A percentile compares a stretch with the other conserved stretches of the same genome.
These are phyloP conservation scores for Aspergillus pseudoviridinutans DNA, from an alignment of 2,329 filamentous ascomycete species.

Conservation along the genomic window DNA sequence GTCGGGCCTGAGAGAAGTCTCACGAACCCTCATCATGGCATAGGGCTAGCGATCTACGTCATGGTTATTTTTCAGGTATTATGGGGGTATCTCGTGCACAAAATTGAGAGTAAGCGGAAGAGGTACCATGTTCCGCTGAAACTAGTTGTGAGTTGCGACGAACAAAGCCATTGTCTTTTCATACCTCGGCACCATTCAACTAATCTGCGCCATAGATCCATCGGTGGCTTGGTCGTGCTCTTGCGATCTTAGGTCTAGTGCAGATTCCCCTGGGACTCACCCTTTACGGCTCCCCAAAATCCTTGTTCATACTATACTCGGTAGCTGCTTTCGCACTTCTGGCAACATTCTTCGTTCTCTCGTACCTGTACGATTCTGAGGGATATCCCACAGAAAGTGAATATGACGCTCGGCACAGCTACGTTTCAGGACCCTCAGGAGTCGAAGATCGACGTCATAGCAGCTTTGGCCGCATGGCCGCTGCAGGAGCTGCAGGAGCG, in stretches of 20 bases:
- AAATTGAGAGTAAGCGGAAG: slow-evolving; percentile 50
- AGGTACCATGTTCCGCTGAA: slow-evolving; percentile 54
- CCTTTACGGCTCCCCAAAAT: slow-evolving; percentile 83
- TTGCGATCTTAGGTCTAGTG: slow-evolving; percentile 75
- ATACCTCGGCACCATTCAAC: neutral
- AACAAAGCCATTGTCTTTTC: neutral
- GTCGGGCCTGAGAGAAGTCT: slow-evolving; percentile 58
- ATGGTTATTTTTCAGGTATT: slow-evolving; percentile 57
- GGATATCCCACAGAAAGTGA: slow-evolving; percentile 50
- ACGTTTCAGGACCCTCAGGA: slow-evolving; percentile 50
- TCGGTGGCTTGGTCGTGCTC: slow-evolving; percentile 76
- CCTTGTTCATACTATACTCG: slow-evolving; percentile 80
- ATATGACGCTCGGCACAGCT: slow-evolving; percentile 57
- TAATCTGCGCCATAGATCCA: slow-evolving; percentile 64
- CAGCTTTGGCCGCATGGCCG: slow-evolving; percentile 47
- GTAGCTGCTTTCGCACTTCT: slow-evolving; percentile 72
- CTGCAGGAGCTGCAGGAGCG: slow-evolving; percentile 54
- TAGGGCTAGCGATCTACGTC: slow-evolving; percentile 61
- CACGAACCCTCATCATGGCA: slow-evolving; percentile 65
- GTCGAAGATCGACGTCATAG: slow-evolving; percentile 44
- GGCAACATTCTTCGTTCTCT: slow-evolving; percentile 73
- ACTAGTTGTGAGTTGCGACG: slow-evolving; percentile 48
- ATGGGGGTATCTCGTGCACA: slow-evolving; percentile 56
- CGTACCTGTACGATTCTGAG: slow-evolving; percentile 59
- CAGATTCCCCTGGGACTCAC: slow-evolving; percentile 88